phyloP scores from a whole-genome alignment of 192 early-diverging fungal genomes.

The Entomortierella parvispora region DNA sequence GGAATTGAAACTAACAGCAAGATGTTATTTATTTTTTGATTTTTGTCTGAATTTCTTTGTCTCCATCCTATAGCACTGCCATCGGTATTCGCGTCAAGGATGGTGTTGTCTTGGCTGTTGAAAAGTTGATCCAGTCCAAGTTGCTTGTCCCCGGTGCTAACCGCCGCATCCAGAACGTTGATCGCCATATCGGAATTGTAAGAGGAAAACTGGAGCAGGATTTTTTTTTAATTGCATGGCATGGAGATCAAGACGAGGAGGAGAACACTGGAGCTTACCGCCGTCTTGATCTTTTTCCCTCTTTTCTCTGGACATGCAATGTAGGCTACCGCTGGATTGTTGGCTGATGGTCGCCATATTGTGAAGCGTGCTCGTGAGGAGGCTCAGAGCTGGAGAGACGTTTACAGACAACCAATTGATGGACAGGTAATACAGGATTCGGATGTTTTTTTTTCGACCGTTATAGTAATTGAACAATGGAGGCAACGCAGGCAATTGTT shows the following conservation, averaged over 20 bases:
- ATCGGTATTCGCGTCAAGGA: slow-evolving; percentile 95
- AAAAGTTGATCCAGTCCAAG: slow-evolving; percentile 95
- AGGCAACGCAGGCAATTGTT: background rate
- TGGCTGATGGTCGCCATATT: slow-evolving; percentile 92
- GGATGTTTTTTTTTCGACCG: background rate
- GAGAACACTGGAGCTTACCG: no score
- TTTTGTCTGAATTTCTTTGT: background rate
- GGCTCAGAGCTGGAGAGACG: slow-evolving; percentile 86
- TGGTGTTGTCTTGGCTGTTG: slow-evolving; percentile 96
- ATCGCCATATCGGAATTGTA: slow-evolving; percentile 94
- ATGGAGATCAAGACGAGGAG: no score
- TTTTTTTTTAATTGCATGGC: background rate
- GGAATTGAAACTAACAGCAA: background rate
- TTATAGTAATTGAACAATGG: background rate
- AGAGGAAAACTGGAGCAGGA: background rate
- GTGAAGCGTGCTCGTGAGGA: slow-evolving; percentile 93
- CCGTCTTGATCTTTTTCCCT: background rate
- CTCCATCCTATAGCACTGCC: slow-evolving; percentile 71
- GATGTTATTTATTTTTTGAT: background rate
- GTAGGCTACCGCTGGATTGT: slow-evolving; percentile 90
- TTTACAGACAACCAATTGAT: slow-evolving; percentile 85
- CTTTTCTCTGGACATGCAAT: background rate
- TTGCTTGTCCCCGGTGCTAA: slow-evolving; percentile 94
- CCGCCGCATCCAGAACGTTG: slow-evolving; percentile 91
- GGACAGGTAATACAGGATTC: slow-evolving; percentile 69